phyloP scores from a whole-genome alignment of 495 filamentous ascomycete genomes.

The Aspergillus kassunensis region DNA sequence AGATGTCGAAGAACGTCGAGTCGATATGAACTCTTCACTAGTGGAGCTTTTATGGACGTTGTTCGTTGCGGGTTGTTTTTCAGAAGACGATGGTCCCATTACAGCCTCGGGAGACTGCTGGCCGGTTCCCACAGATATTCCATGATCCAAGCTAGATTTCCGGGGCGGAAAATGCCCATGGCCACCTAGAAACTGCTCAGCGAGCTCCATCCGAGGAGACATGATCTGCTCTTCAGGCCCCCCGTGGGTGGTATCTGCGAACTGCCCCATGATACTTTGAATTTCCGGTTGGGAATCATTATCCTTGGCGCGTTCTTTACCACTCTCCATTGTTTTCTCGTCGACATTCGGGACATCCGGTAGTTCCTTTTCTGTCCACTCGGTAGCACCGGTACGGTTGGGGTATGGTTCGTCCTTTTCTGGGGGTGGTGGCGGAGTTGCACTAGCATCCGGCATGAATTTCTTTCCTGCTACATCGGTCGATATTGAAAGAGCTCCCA shows the following conservation, averaged over 20 bases:
- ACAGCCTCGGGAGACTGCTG: constrained; percentile 4
- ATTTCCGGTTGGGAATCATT: constrained; percentile 81
- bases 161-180: constrained; percentile 71
- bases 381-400: constrained; percentile 48
- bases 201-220: constrained; percentile 72
- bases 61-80: constrained; percentile 19
- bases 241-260: constrained; percentile 62
- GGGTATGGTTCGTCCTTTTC: constrained; percentile 56
- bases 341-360: constrained; percentile 54
- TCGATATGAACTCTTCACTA: constrained; percentile 38
- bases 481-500: constrained; percentile 37
- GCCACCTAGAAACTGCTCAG: constrained; percentile 61
- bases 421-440: constrained; percentile 36
- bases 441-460: constrained; percentile 16
- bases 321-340: constrained; percentile 44
- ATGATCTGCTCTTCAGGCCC: constrained; percentile 71
- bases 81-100: constrained; percentile 16
- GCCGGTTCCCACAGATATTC: constrained; percentile 24
- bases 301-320: constrained; percentile 54
- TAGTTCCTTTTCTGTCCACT: constrained; percentile 48
- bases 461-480: constrained; percentile 18
- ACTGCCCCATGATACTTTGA: constrained; percentile 90
- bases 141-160: constrained; percentile 76
- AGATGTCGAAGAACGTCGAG: constrained; percentile 46
- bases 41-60: constrained; percentile 18